phyloP scores from a whole-genome alignment of 2,329 filamentous ascomycete species.

The Tympanopsis confertula region DNA sequence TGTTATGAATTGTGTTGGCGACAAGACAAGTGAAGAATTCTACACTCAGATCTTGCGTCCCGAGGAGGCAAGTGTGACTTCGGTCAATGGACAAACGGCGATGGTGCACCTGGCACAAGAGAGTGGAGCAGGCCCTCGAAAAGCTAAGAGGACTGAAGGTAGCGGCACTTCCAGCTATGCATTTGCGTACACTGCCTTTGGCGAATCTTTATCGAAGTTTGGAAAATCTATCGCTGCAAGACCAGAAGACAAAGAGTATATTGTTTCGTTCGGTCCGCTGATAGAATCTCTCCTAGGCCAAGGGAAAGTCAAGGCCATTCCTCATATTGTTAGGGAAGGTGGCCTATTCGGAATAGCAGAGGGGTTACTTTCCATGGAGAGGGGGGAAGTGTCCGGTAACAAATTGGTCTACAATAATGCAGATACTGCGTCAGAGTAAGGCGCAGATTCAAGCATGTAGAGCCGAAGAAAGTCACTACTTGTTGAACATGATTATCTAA shows the following conservation, averaged over 20 bases:
- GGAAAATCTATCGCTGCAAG: constrained; percentile 9
- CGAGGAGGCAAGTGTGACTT: constrained; percentile 15
- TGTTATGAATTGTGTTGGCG: constrained; percentile 21
- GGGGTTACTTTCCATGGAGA: constrained; percentile 18
- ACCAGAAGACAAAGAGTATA: constrained; percentile 20
- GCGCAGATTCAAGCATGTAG: too few relatives aligned
- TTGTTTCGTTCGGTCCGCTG: constrained; percentile 23
- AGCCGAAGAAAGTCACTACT: too few relatives aligned
- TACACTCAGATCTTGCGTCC: not conserved
- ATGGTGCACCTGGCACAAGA: too few relatives aligned
- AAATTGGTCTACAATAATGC: constrained; percentile 32
- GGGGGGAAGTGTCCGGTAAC: constrained; percentile 22
- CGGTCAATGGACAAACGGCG: constrained; percentile 9
- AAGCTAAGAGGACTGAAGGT: too few relatives aligned
- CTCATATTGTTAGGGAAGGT: constrained; percentile 15
- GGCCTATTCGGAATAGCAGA: constrained; percentile 21
- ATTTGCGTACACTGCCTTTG: constrained; percentile 18
- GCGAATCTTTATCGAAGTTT: constrained; percentile 17
- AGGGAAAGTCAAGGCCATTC: constrained; percentile 22
- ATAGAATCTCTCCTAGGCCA: constrained; percentile 17
- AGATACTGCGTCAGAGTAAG: constrained; percentile 33
- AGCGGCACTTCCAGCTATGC: constrained; percentile 13
- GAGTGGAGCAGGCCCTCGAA: too few relatives aligned
- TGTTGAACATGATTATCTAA: too few relatives aligned
- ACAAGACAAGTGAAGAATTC: constrained; percentile 9